phyloP scores from a whole-genome alignment of 148 eudicot genomes.

The Mesembryanthemum crystallinum region DNA sequence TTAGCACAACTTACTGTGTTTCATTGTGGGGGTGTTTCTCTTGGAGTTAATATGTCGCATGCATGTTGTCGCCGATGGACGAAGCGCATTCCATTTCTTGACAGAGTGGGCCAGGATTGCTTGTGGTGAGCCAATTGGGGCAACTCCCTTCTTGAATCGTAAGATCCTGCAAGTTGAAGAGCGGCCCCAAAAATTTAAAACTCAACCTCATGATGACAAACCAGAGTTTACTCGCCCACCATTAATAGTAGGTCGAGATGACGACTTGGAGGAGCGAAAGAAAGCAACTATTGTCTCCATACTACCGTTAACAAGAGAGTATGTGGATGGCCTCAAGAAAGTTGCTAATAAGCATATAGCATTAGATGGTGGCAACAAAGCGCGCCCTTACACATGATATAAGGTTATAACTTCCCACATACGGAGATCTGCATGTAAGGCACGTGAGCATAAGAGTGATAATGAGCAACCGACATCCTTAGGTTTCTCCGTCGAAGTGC shows the following conservation, averaged over 20 bases:
- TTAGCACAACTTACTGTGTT: conserved; percentile 37
- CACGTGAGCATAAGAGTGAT: conserved; percentile 12
- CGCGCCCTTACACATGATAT: conserved; percentile 16
- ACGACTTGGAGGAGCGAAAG: not conserved
- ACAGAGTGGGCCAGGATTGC: conserved; percentile 33
- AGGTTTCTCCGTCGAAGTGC: conserved; percentile 30
- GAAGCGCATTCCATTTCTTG: conserved; percentile 23
- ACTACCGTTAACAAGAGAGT: conserved; percentile 5
- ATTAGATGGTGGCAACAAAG: not conserved
- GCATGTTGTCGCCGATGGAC: conserved; percentile 25
- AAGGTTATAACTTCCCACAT: conserved; percentile 22
- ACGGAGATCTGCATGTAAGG: conserved; percentile 29
- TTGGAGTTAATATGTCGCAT: conserved; percentile 38
- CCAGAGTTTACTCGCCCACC: not conserved
- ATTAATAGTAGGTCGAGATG: not conserved
- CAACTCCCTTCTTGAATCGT: conserved; percentile 16
- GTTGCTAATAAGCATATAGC: not conserved
- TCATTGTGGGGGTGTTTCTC: conserved; percentile 37
- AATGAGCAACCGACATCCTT: not conserved
- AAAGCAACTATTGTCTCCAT: conserved; percentile 6
- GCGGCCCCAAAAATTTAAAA: not conserved
- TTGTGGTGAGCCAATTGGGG: conserved; percentile 20
- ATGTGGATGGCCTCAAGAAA: conserved; percentile 22
- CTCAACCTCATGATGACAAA: no score
- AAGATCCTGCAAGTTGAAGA: conserved; percentile 1